These are phyloP conservation scores for Ulota crispa DNA, from an alignment of 225 moss, liverwort and hornwort genomes.

Conservation along the genomic window DNA sequence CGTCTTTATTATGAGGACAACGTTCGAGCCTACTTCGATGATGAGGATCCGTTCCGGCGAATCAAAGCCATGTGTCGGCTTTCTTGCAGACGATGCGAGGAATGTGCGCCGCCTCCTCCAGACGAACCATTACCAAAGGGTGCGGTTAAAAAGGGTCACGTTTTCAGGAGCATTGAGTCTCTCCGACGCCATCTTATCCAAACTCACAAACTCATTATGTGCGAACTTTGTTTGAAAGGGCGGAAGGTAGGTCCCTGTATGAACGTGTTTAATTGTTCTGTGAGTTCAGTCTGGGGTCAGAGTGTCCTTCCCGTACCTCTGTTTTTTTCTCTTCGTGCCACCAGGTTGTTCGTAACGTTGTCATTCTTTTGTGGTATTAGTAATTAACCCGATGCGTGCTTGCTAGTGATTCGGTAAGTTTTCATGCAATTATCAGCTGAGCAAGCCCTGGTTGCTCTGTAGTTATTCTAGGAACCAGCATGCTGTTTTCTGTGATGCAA, in stretches of 20 bases:
- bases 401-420: neutral
- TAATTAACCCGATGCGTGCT: neutral
- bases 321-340: neutral
- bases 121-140: conserved; percentile 58
- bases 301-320: conserved; percentile 1
- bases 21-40: conserved; percentile 90
- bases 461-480: neutral
- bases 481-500: neutral
- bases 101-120: conserved; percentile 40
- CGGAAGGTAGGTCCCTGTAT: conserved; percentile 64
- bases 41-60: conserved; percentile 71
- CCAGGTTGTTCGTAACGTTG: neutral
- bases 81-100: conserved; percentile 82
- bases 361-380: neutral
- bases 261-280: neutral
- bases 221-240: conserved; percentile 91
- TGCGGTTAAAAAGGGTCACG: conserved; percentile 78
- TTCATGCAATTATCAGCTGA: neutral
- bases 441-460: neutral
- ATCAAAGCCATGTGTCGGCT: conserved; percentile 96
- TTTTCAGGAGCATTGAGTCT: conserved; percentile 81
- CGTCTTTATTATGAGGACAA: conserved; percentile 70
- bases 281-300: neutral
- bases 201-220: conserved; percentile 84
- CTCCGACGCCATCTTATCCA: conserved; percentile 77